Evolutionary conservation across 2,329 filamentous ascomycete species (phyloP).

Genomic region (Hymenoscyphus linearis): DNA sequence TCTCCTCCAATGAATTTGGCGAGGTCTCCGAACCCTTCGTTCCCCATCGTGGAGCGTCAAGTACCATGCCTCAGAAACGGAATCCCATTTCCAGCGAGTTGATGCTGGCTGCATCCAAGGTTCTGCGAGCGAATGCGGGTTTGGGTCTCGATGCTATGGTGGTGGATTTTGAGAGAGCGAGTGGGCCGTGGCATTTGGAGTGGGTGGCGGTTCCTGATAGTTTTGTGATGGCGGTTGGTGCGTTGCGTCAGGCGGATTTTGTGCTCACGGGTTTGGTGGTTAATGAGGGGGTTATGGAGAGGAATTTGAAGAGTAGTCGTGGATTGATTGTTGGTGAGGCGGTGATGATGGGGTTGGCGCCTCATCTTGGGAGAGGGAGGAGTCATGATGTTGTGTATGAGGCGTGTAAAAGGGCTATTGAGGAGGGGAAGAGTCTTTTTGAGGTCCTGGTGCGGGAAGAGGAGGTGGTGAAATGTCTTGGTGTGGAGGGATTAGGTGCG

Average conservation of each 20-base stretch:
- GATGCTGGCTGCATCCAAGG: slow-evolving; percentile 48
- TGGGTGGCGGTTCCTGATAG: slow-evolving; percentile 51
- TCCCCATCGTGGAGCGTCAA: slow-evolving; percentile 47
- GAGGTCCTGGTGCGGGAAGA: slow-evolving; percentile 38
- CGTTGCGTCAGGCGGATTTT: slow-evolving; percentile 49
- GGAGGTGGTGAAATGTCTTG: slow-evolving; percentile 39
- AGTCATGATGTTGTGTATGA: slow-evolving; percentile 53
- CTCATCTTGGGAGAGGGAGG: slow-evolving; percentile 44
- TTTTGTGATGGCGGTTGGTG: slow-evolving; percentile 48
- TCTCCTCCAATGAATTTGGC: slow-evolving; percentile 51
- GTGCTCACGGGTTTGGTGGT: slow-evolving; percentile 47
- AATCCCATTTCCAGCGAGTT: slow-evolving; percentile 55
- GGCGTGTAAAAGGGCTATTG: slow-evolving; percentile 46
- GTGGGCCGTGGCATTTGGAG: slow-evolving; percentile 54
- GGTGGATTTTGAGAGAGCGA: slow-evolving; percentile 51
- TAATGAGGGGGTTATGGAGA: slow-evolving; percentile 43
- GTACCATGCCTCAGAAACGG: slow-evolving; percentile 54
- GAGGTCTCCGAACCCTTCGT: slow-evolving; percentile 53
- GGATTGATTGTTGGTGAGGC: slow-evolving; percentile 53
- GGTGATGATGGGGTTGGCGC: slow-evolving; percentile 56
- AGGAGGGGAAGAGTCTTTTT: slow-evolving; percentile 38
- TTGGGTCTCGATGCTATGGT: slow-evolving; percentile 53
- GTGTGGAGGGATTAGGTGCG: slow-evolving; percentile 43
- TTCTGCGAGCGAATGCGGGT: slow-evolving; percentile 46
- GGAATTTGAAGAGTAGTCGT: slow-evolving; percentile 45